phyloP scores from a whole-genome alignment of 2,329 filamentous ascomycete species.

The Trichoderma atroviride region DNA sequence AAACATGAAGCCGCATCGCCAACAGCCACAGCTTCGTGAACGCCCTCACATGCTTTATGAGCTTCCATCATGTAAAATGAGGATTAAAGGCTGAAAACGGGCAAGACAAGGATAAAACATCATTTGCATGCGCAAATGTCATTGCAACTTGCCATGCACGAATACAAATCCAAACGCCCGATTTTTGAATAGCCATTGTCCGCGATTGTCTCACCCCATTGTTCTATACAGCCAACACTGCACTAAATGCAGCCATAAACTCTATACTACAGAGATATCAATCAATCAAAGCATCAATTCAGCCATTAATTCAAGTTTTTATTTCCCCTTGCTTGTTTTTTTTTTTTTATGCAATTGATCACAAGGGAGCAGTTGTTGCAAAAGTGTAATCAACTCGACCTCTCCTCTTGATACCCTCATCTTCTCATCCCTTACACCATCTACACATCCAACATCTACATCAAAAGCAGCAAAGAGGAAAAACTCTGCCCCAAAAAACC shows the following conservation, averaged over 20 bases:
- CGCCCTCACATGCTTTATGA: neutral
- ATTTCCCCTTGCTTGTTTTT: neutral
- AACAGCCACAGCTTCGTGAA: neutral
- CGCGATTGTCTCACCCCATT: neutral
- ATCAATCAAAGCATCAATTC: neutral
- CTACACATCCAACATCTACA: neutral
- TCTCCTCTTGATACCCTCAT: neutral
- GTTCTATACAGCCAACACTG: neutral
- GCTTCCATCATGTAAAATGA: neutral
- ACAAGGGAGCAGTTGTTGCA: neutral
- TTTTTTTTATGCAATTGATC: neutral
- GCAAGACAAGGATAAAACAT: neutral
- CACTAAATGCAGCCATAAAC: neutral
- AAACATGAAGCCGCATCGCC: neutral
- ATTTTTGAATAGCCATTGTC: conserved; percentile 12
- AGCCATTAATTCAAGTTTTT: neutral
- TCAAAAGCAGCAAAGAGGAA: neutral
- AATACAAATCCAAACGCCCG: neutral
- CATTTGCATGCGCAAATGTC: neutral
- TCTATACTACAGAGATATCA: neutral
- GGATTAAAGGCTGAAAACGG: neutral
- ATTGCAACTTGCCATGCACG: neutral
- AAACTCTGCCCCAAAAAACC: neutral
- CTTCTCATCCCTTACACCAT: neutral
- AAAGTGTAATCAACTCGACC: neutral